These are phyloP conservation scores for Ciborinia camelliae DNA, from an alignment of 2,329 filamentous ascomycete species.

Conservation along the genomic window DNA sequence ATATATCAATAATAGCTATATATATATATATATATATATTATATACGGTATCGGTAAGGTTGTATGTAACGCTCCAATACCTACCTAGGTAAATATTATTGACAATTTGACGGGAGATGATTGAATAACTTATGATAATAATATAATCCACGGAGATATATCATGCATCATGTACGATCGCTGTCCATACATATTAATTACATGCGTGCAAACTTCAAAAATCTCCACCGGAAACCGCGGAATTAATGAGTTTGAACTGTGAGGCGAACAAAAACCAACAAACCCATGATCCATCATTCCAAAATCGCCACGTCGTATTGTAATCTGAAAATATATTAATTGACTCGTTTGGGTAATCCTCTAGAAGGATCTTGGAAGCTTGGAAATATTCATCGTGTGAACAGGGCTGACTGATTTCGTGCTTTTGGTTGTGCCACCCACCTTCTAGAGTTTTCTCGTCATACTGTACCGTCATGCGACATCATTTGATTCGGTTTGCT, in stretches of 20 bases:
- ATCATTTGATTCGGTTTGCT: not conserved
- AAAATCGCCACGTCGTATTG: conserved; percentile 1
- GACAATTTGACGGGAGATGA: no score
- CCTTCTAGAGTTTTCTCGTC: not conserved
- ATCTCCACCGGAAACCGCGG: not conserved
- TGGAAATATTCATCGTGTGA: not conserved
- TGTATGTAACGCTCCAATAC: not conserved
- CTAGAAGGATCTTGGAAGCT: conserved; percentile 8
- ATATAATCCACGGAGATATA: not conserved
- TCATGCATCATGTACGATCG: no score
- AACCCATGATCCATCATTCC: not conserved
- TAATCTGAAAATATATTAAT: not conserved
- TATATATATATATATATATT: no score
- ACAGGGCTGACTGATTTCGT: not conserved
- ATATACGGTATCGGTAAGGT: no score
- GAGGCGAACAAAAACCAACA: conserved; percentile 11
- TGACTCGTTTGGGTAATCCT: conserved; percentile 9
- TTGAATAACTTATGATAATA: not conserved
- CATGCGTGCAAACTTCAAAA: no score
- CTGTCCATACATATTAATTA: not conserved
- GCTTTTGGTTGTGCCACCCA: not conserved
- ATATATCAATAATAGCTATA: not conserved
- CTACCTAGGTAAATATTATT: no score
- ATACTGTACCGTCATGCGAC: not conserved
- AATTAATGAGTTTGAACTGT: conserved; percentile 3